Evolutionary conservation across 1,284 basidiomycete species (phyloP).

Genomic region (Cryptococcus depauperatus): DNA sequence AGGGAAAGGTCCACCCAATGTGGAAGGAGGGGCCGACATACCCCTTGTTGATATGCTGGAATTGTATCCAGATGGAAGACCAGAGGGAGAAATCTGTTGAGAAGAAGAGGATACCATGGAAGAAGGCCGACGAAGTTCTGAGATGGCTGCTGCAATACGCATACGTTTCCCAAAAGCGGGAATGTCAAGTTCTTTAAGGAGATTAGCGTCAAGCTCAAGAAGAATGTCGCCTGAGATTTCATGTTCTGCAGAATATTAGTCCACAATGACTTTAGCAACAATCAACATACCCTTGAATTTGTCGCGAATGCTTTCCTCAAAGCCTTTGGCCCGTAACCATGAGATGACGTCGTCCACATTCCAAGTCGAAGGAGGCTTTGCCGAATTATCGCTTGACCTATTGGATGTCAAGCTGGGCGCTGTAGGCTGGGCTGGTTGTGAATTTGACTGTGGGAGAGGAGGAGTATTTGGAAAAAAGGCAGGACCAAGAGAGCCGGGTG

Average conservation of each 20-base stretch:
- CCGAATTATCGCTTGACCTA: constrained; percentile 4
- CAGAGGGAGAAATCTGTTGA: constrained; percentile 23
- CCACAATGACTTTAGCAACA: too few species aligned
- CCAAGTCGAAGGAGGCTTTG: constrained; percentile 51
- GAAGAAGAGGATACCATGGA: constrained; percentile 46
- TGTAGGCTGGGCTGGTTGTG: background rate
- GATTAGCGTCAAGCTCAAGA: constrained; percentile 81
- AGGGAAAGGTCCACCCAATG: constrained; percentile 13
- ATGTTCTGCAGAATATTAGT: constrained; percentile 70
- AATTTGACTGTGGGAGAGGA: constrained; percentile 6
- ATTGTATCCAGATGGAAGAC: constrained; percentile 27
- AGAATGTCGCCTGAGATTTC: constrained; percentile 97
- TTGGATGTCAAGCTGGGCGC: constrained; percentile 2
- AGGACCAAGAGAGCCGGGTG: constrained; percentile 15
- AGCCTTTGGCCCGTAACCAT: constrained; percentile 78
- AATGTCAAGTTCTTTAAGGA: constrained; percentile 95
- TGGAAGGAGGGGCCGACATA: constrained; percentile 23
- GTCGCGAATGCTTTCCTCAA: constrained; percentile 69
- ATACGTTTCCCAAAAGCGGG: constrained; percentile 88
- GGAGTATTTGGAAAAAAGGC: constrained; percentile 23
- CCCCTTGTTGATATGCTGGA: constrained; percentile 15
- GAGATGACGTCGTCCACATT: constrained; percentile 78
- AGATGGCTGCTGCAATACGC: constrained; percentile 88
- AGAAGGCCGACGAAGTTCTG: constrained; percentile 68
- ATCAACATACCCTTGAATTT: constrained; percentile 70